Evolutionary conservation across 768 basidiomycete species (phyloP).

Genomic region (Rhodotorula toruloides): DNA sequence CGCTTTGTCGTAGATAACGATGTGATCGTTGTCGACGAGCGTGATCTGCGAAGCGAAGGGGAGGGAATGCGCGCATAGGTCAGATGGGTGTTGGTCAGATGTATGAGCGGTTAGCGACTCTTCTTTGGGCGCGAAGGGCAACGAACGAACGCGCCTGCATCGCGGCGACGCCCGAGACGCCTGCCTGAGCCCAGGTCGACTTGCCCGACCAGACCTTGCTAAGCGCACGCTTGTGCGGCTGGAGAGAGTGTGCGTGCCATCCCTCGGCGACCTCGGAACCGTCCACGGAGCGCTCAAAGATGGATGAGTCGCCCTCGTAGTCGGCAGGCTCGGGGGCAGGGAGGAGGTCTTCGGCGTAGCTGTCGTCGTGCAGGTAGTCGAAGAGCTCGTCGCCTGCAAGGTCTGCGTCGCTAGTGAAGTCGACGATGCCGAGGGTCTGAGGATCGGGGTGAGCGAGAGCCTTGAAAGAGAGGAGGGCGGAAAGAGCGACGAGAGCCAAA

Average conservation of each 20-base stretch:
- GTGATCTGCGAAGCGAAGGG: slow-evolving; percentile 8
- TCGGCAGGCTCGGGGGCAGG: slow-evolving; percentile 18
- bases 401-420: not conserved
- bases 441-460: too few relatives aligned
- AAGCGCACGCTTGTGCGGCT: not conserved
- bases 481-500: not conserved
- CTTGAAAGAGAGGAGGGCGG: not conserved
- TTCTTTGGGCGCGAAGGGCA: not conserved
- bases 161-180: slow-evolving; percentile 22
- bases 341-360: slow-evolving; percentile 1
- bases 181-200: not conserved
- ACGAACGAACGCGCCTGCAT: slow-evolving; percentile 8
- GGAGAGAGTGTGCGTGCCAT: not conserved
- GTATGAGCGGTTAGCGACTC: not conserved
- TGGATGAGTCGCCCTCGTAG: slow-evolving; percentile 20
- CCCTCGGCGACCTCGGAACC: not conserved
- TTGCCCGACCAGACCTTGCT: slow-evolving; percentile 9
- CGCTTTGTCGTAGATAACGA: slow-evolving; percentile 40
- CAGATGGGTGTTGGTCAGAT: not conserved
- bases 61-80: not conserved
- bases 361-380: not conserved
- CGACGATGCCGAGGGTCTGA: not conserved
- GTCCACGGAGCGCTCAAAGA: slow-evolving; percentile 16
- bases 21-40: slow-evolving; percentile 31
- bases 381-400: not conserved